phyloP scores from a whole-genome alignment of 257 asterid species.

The Misopates orontium region DNA sequence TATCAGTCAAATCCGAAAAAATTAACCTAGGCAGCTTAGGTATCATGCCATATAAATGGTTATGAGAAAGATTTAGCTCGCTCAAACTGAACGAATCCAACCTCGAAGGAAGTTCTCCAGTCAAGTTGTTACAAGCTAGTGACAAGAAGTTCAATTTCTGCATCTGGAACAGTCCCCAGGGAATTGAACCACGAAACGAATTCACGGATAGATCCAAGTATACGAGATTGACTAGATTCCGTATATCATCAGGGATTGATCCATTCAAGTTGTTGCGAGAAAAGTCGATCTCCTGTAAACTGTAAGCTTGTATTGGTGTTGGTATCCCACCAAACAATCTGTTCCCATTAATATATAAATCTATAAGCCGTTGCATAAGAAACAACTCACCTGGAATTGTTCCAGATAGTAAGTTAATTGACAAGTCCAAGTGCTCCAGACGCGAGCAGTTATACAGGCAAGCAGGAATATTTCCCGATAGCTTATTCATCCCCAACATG shows the following conservation, averaged over 20 bases:
- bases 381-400: conserved; percentile 39
- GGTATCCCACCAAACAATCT: conserved; percentile 33
- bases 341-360: conserved; percentile 24
- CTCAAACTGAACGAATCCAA: conserved; percentile 11
- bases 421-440: conserved; percentile 25
- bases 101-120: conserved; percentile 33
- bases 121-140: conserved; percentile 30
- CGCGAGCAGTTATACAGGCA: conserved; percentile 21
- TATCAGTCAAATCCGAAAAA: conserved; percentile 37
- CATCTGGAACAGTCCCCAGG: conserved; percentile 25
- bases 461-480: conserved; percentile 29
- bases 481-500: conserved; percentile 19
- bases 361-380: conserved; percentile 10
- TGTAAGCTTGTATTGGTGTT: neutral
- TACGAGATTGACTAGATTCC: conserved; percentile 24
- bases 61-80: conserved; percentile 31
- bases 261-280: conserved; percentile 35
- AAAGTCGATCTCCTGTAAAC: conserved; percentile 26
- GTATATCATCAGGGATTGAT: conserved; percentile 34
- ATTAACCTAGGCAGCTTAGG: conserved; percentile 16
- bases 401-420: conserved; percentile 28
- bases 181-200: conserved; percentile 34
- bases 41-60: conserved; percentile 32
- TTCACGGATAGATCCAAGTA: conserved; percentile 33
- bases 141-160: conserved; percentile 3